Evolutionary conservation across 1,139 yeast genomes (phyloP), one percentile per base, ranked within the genome.

Genomic region (Lodderomyces metapsilosis): DNA sequence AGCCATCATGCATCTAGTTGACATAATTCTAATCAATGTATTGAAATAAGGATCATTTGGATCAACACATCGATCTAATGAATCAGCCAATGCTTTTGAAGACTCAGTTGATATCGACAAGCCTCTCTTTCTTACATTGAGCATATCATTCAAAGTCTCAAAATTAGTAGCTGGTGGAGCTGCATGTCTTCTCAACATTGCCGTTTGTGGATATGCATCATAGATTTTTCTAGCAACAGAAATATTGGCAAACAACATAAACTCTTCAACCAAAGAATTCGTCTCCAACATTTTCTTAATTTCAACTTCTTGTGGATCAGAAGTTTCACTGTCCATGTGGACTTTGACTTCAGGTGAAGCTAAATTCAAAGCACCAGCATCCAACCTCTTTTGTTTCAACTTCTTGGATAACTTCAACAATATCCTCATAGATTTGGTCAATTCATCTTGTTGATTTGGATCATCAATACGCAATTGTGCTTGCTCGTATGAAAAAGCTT

Each of bases 301-400:
- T 62, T 92, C 98, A 39, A 94, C 97, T 57, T 89, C 96, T 47
- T 87, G 87, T 1, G 98, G 98, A 59, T 94, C 98, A 2, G 95
- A 84, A 2, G 98, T 91, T 65, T 94, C 99, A 58, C 92, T 84
- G 55, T 94, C 99, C 82, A 91, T 86, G 53, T 91, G 94, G 32
- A 94, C 96, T 63, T 91, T 91, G 38, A 94, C 98, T 63, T 94
- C 99, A 0, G 99, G 99, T 3, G 97, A 88, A 0, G 98, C 97
- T 52, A 94, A 73, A 60, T 94, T 94, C 58, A 94, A 76, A 0
- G 99, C 99, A 67, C 99, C 99, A 2, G 95, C 95, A 55, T 85
- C 94, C 52, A 89, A 66, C 62, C 99, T 78, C 56, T 81, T 80
- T 59, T 88, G 89, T 61, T 88, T 89, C 56, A 94, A 71, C 53